Evolutionary conservation across 805 yeast species (phyloP), one percentile per base, ranked within the genome.

Genomic region (Myxozyma sirexii): DNA sequence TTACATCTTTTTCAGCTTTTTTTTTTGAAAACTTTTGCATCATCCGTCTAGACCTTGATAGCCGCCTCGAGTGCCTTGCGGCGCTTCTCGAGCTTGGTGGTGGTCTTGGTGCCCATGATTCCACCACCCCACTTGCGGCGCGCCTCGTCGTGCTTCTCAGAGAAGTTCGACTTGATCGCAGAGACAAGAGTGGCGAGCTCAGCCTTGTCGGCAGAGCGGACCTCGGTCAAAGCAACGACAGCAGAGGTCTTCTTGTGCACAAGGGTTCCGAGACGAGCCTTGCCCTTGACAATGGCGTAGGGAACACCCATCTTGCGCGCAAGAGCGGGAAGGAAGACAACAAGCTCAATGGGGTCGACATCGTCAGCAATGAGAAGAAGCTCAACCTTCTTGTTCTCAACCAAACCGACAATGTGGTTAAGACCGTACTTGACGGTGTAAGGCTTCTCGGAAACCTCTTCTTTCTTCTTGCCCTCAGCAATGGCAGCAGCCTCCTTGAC

Each of bases 71-170:
- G 65, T 71, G 81, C 80, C 80, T 81, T 85, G 69, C 84, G 86
- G 75, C 79, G 85, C 86, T 88, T 90, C 72, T 84, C 92, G 68
- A 79, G 76, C 83, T 87, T 90, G 76, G 86, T 94, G 75, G 83
- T 84, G 75, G 97, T 90, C 84, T 93, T 94, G 73, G 88, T 82
- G 80, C 98, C 97, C 85, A 94, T 82, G 80, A 90, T 77, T 85
- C 99, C 99, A 85, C 99, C 99, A 85, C 98, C 98, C 99, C 99
- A 93, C 87, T 90, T 96, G 83, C 90, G 91, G 86, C 96, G 93
- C 77, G 84, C 76, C 73, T 94, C 97, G 76, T 93, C 97, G 88
- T 87, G 90, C 82, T 90, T 90, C 77, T 89, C 96, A 73, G 80
- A 78, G 81, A 87, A 93, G 94, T 90, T 91, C 71, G 96, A 87